Evolutionary conservation across 495 filamentous ascomycete species (phyloP), one percentile per base, ranked within the genome.

Genomic region (Aspergillus olivimuriae): DNA sequence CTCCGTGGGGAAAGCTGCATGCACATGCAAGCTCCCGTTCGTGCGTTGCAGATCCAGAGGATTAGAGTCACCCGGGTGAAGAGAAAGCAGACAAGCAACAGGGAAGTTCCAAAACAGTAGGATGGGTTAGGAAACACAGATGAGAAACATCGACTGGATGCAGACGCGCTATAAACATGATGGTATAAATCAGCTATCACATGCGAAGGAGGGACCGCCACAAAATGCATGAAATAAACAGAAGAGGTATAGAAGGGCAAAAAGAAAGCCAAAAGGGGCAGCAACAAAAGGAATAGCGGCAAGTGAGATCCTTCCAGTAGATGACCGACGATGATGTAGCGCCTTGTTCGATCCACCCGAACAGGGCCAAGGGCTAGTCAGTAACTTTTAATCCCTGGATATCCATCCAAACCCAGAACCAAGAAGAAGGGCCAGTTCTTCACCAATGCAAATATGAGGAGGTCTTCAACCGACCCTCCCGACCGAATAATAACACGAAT

Each of bases 181-280:
- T 28, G 24, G 24, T 28, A 28, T 28, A 28, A 28, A 28, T 43
- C 51, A n/a, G n/a, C 24, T 28, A 28, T 28, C 24, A 11, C 24
- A 11, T 5, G 24, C 24, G 24, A 28, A 28, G 11, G 11, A 28
- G 11, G 11, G 24, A 11, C 24, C 24, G 24, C 6, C 24, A 11
- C n/a, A 28, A 28, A 6, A 28, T 28, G 24, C 24, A 11, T 28
- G 24, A 28, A 5, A 11, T 6, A 28, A 28, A 28, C 24, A 28
- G 5, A 28, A 28, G 24, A 28, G 24, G 24, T 28, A 28, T 28
- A 28, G 24, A 28, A 28, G 6, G 24, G 24, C 24, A 28, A 28
- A 5, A 28, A 11, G 24, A 23, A 28, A 17, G 1, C 4, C n/a
- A 41, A n/a, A 41, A 28, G 14, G 15, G n/a, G n/a, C n/a, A n/a